Conservation (phyloP, 2,329 filamentous ascomycete genomes). For the Ophiostoma himal-ulmi region DNA sequence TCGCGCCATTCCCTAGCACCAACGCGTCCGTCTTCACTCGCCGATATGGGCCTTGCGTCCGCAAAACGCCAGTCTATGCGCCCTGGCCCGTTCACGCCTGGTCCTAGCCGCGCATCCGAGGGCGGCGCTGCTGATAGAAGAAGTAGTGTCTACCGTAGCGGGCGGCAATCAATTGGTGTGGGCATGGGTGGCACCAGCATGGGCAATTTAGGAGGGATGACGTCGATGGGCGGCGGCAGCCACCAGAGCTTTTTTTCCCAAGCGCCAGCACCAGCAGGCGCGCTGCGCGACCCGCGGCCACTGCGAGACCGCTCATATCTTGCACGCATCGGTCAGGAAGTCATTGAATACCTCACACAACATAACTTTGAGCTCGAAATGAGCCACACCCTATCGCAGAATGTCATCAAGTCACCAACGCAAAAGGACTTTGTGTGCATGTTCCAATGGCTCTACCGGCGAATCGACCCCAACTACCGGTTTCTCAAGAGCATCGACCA, state of each 20-base stretch:
- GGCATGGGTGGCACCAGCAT: conserved; percentile 47
- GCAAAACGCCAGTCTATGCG: conserved; percentile 78
- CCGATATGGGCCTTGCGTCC: conserved; percentile 71
- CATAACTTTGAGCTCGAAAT: conserved; percentile 98
- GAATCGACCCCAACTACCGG: conserved; percentile 87
- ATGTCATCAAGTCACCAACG: conserved; percentile 86
- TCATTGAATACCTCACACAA: conserved; percentile 84
- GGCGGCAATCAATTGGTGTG: conserved; percentile 67
- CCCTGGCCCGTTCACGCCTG: conserved; percentile 59
- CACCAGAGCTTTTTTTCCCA: conserved; percentile 96
- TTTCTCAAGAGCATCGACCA: conserved; percentile 94
- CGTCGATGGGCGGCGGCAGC: conserved; percentile 41
- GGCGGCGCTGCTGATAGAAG: conserved; percentile 49
- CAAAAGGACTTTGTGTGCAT: conserved; percentile 98
- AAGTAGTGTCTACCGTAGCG: conserved; percentile 70
- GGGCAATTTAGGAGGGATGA: conserved; percentile 50
- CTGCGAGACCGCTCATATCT: conserved; percentile 77
- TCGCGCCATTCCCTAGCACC: conserved; percentile 81
- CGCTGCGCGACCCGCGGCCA: conserved; percentile 79
- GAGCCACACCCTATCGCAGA: conserved; percentile 87
- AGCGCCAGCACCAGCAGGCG: conserved; percentile 71
- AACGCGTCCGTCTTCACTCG: conserved; percentile 60
- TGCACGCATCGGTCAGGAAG: conserved; percentile 75
- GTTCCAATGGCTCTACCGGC: conserved; percentile 96
- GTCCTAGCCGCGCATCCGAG: conserved; percentile 45